phyloP scores from a whole-genome alignment of 1,139 yeast genomes.

The Magnusiomyces starmeri region DNA sequence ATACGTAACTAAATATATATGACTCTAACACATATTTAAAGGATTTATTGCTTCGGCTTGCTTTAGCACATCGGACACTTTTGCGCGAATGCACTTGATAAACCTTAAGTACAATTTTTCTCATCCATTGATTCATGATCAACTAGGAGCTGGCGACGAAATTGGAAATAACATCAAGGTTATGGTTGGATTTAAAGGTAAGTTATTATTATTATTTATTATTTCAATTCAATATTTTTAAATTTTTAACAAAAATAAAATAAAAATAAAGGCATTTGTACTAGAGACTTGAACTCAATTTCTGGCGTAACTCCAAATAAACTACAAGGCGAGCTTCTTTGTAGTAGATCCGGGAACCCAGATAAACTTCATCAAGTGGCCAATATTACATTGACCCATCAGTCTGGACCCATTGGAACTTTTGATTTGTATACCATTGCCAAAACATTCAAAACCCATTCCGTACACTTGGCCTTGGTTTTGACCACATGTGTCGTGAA shows the following conservation, averaged over 20 bases:
- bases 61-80: not conserved
- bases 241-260: not conserved
- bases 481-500: constrained; percentile 5
- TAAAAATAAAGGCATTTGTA: not conserved
- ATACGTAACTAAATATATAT: not conserved
- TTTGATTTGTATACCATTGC: not conserved
- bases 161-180: not conserved
- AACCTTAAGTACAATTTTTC: not conserved
- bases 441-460: not conserved
- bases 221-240: not conserved
- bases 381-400: constrained; percentile 4
- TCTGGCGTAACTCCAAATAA: not conserved
- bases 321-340: not conserved
- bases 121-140: not conserved
- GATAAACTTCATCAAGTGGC: constrained; percentile 7
- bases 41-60: not conserved
- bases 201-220: not conserved
- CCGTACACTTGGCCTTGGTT: not conserved
- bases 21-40: no score
- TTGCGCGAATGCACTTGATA: not conserved
- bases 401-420: not conserved
- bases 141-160: not conserved
- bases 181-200: not conserved
- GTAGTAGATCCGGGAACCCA: not conserved
- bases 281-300: not conserved